Conservation (phyloP, 2,329 filamentous ascomycete species). For the Colletotrichum zoysiae region DNA sequence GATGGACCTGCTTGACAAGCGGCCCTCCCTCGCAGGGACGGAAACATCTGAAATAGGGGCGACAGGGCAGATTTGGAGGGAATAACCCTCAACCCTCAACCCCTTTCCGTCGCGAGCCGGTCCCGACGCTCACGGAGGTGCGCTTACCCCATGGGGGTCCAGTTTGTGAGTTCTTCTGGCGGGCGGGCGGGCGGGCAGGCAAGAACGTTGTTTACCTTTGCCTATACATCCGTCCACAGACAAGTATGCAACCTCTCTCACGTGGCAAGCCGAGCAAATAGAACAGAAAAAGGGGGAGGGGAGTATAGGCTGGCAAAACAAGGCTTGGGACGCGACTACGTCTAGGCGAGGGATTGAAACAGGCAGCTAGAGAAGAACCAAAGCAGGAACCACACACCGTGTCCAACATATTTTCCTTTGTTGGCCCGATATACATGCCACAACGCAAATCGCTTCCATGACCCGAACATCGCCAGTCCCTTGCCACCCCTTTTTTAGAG, state of each 20-base stretch:
- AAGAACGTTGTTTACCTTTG: slow-evolving; percentile 10
- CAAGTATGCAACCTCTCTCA: slow-evolving; percentile 23
- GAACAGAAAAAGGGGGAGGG: not conserved
- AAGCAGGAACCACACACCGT: not conserved
- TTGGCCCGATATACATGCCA: slow-evolving; percentile 3
- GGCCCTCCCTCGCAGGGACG: slow-evolving; percentile 12
- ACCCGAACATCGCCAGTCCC: too few species aligned
- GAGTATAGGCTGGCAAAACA: not conserved
- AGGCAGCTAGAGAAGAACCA: not conserved
- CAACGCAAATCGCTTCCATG: not conserved
- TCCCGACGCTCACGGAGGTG: not conserved
- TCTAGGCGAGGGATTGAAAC: not conserved
- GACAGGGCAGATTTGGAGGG: not conserved
- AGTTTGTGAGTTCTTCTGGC: not conserved
- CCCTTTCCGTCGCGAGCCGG: not conserved
- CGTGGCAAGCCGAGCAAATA: not conserved
- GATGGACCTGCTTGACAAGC: slow-evolving; percentile 26
- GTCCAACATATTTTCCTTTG: not conserved
- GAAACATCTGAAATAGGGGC: slow-evolving; percentile 35
- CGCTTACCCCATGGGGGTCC: not conserved
- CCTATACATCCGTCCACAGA: slow-evolving; percentile 16
- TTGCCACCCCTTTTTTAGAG: not conserved
- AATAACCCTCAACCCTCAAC: not conserved
- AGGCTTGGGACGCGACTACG: not conserved
- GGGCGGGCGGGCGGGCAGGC: not conserved